Base-by-base conservation (phyloP, 352 stramenopile species). In the Phytophthora vignae region DNA sequence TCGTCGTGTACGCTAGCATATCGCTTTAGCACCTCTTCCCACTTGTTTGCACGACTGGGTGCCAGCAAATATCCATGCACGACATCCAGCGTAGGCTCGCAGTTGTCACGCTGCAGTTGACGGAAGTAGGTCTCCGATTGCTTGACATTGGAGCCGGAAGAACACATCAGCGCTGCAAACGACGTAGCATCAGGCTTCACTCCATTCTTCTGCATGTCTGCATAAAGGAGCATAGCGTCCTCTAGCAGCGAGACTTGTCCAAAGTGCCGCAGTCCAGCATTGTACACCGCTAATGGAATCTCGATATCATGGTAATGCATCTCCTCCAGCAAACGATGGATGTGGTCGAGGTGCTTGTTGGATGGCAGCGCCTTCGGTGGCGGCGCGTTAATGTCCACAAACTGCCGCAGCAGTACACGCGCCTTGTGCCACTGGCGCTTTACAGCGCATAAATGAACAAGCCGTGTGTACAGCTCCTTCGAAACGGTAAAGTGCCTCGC, bases 191-290 rank as follows among this genome's bases (percentile, higher is more conserved):
- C 73, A 12, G 77, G 83, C 31, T 19, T 54, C 3, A 94, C 67
- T 29, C 77, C 56, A 17, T 56, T 71, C 33, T 73, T 22, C 21
- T 67, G 36, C 85, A 94, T 94, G 15, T 64, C 64, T 15, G 33
- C 50, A n/a, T 89, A 75, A 31, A 94, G 49, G n/a, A 25, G 25
- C n/a, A 69, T 46, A 1, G 83, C 78, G 55, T 89, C 74, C 7
- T 79, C 29, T 12, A 85, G 52, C 48, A 77, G 60, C n/a, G 66
- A 73, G 21, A 85, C 60, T 31, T 77, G 65, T 3, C 80, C 87
- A 48, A 85, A 89, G 53, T 88, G 88, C 15, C 85, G 77, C 50
- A 94, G 60, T 27, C 82, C 85, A n/a, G 85, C 82, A 61, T 94
- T 94, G 65, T 86, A 92, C 3, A 91, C 61, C 0, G 53, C 12